phyloP scores from a whole-genome alignment of 441 rosid genomes.

The Brassica balearica region DNA sequence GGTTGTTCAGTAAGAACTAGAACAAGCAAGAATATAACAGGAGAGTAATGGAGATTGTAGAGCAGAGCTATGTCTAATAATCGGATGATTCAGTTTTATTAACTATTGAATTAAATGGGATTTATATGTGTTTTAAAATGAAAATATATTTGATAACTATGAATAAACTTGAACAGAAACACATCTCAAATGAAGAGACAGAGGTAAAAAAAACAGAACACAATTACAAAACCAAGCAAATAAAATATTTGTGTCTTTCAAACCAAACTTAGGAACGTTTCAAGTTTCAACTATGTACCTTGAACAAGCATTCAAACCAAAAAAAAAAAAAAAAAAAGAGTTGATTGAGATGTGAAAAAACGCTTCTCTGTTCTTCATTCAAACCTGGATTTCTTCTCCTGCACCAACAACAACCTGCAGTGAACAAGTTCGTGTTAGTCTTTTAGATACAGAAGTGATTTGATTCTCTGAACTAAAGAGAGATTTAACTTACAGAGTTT shows the following conservation, averaged over 20 bases:
- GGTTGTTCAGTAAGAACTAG: constrained; percentile 41
- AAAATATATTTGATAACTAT: neutral
- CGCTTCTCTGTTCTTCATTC: constrained; percentile 25
- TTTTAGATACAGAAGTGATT: too few relatives aligned
- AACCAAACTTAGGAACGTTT: neutral
- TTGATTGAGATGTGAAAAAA: neutral
- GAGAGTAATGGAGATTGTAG: constrained; percentile 42
- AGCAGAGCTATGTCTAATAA: too few relatives aligned
- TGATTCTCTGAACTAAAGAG: neutral
- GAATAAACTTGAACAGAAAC: neutral
- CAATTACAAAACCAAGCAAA: constrained; percentile 34
- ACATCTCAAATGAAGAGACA: neutral
- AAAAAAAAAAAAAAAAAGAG: constrained; percentile 17
- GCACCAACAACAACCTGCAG: constrained; percentile 33
- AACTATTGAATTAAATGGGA: too few relatives aligned
- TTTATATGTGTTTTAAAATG: too few relatives aligned
- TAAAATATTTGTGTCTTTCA: constrained; percentile 19
- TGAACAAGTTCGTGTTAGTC: constrained; percentile 14
- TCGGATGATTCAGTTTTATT: too few relatives aligned
- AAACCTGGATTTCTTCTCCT: constrained; percentile 42
- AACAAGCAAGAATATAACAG: constrained; percentile 43
- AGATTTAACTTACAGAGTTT: constrained; percentile 55
- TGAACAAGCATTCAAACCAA: constrained; percentile 41
- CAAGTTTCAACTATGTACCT: constrained; percentile 37
- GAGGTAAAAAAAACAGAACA: neutral